Conservation (phyloP, 345 rosid genomes). For the Garcia nutans region DNA sequence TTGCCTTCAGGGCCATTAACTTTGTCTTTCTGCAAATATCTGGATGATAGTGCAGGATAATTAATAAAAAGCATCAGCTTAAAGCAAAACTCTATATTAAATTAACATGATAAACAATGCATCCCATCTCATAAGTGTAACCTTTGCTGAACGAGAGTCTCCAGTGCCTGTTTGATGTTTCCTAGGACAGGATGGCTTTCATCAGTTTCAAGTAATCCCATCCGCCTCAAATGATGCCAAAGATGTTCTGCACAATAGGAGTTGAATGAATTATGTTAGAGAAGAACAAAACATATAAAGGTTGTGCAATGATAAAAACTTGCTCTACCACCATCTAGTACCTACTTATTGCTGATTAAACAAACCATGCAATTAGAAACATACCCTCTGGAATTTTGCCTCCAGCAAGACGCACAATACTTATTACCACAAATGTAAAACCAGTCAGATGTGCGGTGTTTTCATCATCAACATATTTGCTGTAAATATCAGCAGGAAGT, state of each 20-base stretch:
- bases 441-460: slow-evolving; percentile 57
- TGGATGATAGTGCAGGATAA: slow-evolving; percentile 13
- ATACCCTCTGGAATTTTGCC: slow-evolving; percentile 83
- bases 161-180: slow-evolving; percentile 67
- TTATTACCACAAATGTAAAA: slow-evolving; percentile 67
- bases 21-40: slow-evolving; percentile 87
- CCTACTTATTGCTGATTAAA: not conserved
- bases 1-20: slow-evolving; percentile 82
- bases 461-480: slow-evolving; percentile 62
- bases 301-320: not conserved
- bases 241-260: slow-evolving; percentile 50
- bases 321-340: not conserved
- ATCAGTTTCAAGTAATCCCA: slow-evolving; percentile 66
- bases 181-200: slow-evolving; percentile 74
- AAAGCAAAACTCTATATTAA: not conserved
- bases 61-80: not conserved
- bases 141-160: slow-evolving; percentile 87
- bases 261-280: not conserved
- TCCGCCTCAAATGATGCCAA: slow-evolving; percentile 74
- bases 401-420: slow-evolving; percentile 78
- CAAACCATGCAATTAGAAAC: slow-evolving; percentile 1
- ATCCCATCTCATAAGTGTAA: slow-evolving; percentile 23
- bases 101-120: not conserved
- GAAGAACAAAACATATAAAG: not conserved
- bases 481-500: slow-evolving; percentile 62